Percentiles rank a stretch among this genome's conserved stretches.
Evolutionary conservation across 108 stramenopile genomes (phyloP).

Genomic region (Stephanodiscus triporus): DNA sequence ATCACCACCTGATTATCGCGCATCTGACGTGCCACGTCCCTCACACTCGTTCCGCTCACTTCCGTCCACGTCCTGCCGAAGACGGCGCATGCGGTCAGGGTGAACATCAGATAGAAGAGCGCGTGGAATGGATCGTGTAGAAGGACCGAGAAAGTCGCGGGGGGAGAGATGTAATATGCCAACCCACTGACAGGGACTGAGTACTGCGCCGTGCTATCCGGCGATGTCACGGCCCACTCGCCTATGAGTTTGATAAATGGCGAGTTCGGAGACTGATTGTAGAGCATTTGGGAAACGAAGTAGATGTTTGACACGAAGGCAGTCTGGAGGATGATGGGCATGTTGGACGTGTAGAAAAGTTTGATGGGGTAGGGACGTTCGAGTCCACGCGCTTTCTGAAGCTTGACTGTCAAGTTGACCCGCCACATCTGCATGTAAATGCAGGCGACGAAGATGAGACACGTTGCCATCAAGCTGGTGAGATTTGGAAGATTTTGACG

Average conservation of each 20-base stretch:
- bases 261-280: conserved; percentile 95
- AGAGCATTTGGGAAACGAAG: conserved; percentile 98
- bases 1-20: conserved; percentile 98
- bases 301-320: conserved; percentile 98
- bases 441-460: conserved; percentile 95
- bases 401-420: conserved; percentile 96
- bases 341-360: conserved; percentile 99
- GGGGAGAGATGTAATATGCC: conserved; percentile 99
- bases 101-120: conserved; percentile 97
- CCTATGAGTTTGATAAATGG: conserved; percentile 95
- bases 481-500: conserved; percentile 98
- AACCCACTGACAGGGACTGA: conserved; percentile 94
- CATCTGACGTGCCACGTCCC: conserved; percentile 98
- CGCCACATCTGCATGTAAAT: conserved; percentile 99
- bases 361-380: conserved; percentile 94
- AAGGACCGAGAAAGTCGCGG: conserved; percentile 87
- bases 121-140: conserved; percentile 98
- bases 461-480: conserved; percentile 96
- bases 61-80: conserved; percentile 99
- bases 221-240: conserved; percentile 74
- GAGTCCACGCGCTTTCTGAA: conserved; percentile 94
- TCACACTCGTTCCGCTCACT: conserved; percentile 95
- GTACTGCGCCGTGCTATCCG: conserved; percentile 73
- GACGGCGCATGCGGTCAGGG: conserved; percentile 96
- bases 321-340: conserved; percentile 99